Evolutionary conservation across 192 early-diverging fungal genomes (phyloP).

Genomic region (Globomyces pollinis-pini): DNA sequence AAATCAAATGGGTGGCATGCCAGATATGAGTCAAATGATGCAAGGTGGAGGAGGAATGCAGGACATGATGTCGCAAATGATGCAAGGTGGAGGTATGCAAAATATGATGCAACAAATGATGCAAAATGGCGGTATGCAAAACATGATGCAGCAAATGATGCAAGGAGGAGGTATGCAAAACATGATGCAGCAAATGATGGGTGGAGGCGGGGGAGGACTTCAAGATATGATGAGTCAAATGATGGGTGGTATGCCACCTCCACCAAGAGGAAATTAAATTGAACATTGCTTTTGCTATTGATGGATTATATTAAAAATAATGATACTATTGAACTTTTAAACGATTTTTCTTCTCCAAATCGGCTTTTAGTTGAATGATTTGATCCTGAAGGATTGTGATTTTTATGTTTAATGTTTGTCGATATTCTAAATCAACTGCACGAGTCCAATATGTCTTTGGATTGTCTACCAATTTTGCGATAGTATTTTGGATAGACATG

Average conservation of each 20-base stretch:
- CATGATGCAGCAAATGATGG: slow-evolving; percentile 45
- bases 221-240: slow-evolving; percentile 71
- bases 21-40: slow-evolving; percentile 36
- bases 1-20: slow-evolving; percentile 54
- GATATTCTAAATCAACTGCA: slow-evolving; percentile 42
- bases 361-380: slow-evolving; percentile 21
- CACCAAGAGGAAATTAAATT: no score
- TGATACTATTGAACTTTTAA: not conserved
- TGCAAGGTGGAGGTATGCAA: no score
- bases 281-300: not conserved
- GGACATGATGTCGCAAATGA: slow-evolving; percentile 18
- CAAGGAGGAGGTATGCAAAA: slow-evolving; percentile 36
- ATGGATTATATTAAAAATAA: slow-evolving; percentile 11
- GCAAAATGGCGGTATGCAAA: slow-evolving; percentile 28
- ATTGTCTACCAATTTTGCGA: no score
- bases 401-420: slow-evolving; percentile 31
- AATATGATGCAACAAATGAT: slow-evolving; percentile 78
- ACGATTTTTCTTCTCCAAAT: slow-evolving; percentile 7
- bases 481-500: not conserved
- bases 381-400: slow-evolving; percentile 31
- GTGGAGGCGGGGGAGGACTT: slow-evolving; percentile 34
- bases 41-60: slow-evolving; percentile 48
- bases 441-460: slow-evolving; percentile 24
- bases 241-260: slow-evolving; percentile 32
- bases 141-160: slow-evolving; percentile 78